Evolutionary conservation across 345 rosid genomes (phyloP), one percentile per base, ranked within the genome.

Genomic region (Bretschneidera sinensis): DNA sequence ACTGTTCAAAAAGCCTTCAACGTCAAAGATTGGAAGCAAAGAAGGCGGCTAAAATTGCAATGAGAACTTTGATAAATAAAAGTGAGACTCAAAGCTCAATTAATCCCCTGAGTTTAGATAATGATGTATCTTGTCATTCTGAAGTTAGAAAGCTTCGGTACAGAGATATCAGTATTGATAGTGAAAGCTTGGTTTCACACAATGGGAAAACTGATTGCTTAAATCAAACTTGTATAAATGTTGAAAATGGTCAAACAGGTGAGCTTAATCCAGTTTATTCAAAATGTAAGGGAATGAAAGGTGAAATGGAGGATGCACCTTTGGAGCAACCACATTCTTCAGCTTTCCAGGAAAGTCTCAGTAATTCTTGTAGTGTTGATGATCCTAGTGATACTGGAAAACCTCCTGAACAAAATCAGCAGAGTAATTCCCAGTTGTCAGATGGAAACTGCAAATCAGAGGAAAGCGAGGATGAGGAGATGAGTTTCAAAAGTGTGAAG

Each of bases 1-100:
- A 86, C 61, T 95, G 99, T 74, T 82, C 87, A 9, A 85, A 72
- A 71, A 69, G 52, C 63, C 64, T 83, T 61, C 83, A 34, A 54
- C 65, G 55, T 60, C 83, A 75, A 66, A 73, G 21, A 50, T 69
- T 74, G 63, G 77, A 71, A 59, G 68, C 79, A 64, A 83, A 72
- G 71, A 62, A 59, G 71, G 80, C 67, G 52, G 62, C 72, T 17
- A 75, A 67, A 60, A 68, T 34, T 57, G 68, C 56, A 48, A 54
- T 47, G 25, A 63, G 62, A 61, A 21, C 50, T 60, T 43, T 24
- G 24, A 10, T 24, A 15, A 74, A 59, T 74, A 77, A 83, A 63
- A 63, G 66, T 54, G 71, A 65, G 69, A 60, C 43, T 31, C 60
- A 24, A 68, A 62, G 55, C 48, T 64, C 65, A 51, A 56, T 51